Percentiles rank a stretch among this genome's conserved stretches.
phyloP scores from a whole-genome alignment of 139 green algal species.

The Parachlorella kessleri region DNA sequence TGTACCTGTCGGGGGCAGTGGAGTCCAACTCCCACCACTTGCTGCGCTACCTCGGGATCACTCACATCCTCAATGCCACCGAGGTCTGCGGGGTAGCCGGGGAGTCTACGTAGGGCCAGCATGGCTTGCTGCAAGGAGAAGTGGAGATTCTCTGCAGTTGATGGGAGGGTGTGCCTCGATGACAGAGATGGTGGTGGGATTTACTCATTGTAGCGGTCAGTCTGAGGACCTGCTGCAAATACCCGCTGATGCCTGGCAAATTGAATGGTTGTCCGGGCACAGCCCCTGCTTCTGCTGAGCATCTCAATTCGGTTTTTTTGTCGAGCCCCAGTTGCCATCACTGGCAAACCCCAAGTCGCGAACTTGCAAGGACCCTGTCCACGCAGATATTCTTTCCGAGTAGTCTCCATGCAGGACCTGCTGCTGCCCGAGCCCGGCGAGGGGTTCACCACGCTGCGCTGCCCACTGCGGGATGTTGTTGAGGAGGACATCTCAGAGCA shows the following conservation, averaged over 20 bases:
- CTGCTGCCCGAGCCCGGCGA: slow-evolving; percentile 27
- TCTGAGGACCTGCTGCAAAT: neutral
- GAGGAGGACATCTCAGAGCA: slow-evolving; percentile 73
- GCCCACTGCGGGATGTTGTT: slow-evolving; percentile 76
- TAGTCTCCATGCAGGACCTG: slow-evolving; percentile 32
- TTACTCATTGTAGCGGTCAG: neutral
- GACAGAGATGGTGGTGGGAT: neutral
- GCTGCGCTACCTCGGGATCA: slow-evolving; percentile 83
- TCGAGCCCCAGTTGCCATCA: too few relatives aligned
- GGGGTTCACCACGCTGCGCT: slow-evolving; percentile 45
- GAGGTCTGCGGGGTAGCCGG: too few relatives aligned
- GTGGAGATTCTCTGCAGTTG: neutral
- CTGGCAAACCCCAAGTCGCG: too few relatives aligned
- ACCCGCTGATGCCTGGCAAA: too few relatives aligned
- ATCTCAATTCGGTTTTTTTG: too few relatives aligned
- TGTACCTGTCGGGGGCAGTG: slow-evolving; percentile 83
- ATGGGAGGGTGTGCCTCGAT: neutral
- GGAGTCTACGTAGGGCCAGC: too few relatives aligned
- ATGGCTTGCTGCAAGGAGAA: neutral
- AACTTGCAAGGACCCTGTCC: too few relatives aligned
- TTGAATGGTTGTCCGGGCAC: too few relatives aligned
- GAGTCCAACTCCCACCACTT: slow-evolving; percentile 73
- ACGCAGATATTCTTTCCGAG: too few relatives aligned
- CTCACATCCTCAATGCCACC: slow-evolving; percentile 86
- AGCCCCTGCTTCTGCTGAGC: too few relatives aligned